Evolutionary conservation across 2,329 filamentous ascomycete genomes (phyloP).

Genomic region (Nemania sp.): DNA sequence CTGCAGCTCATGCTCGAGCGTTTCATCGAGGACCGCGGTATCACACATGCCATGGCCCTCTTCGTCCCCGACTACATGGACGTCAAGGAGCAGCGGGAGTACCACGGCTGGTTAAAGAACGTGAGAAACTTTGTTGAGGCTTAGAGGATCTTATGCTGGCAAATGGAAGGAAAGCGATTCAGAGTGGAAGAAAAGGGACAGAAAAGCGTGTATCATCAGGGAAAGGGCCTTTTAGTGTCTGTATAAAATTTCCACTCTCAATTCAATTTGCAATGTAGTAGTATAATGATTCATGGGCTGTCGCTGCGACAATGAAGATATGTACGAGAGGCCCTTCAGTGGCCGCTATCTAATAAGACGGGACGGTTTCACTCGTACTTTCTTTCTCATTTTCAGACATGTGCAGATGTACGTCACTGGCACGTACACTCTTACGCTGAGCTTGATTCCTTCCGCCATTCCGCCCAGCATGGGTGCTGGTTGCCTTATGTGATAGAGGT

Average conservation of each 20-base stretch:
- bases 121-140: constrained; percentile 84
- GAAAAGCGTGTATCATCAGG: constrained; percentile 4
- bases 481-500: too few relatives aligned
- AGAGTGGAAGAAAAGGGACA: not conserved
- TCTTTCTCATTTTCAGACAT: too few relatives aligned
- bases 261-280: constrained; percentile 19
- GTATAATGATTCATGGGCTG: constrained; percentile 9
- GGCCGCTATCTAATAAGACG: too few relatives aligned
- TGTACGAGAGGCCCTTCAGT: constrained; percentile 1
- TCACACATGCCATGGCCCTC: constrained; percentile 82
- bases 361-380: not conserved
- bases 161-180: not conserved
- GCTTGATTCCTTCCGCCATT: too few relatives aligned
- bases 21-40: constrained; percentile 91
- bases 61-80: constrained; percentile 97
- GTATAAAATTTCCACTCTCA: constrained; percentile 22
- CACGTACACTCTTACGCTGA: too few relatives aligned
- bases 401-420: too few relatives aligned
- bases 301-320: constrained; percentile 13
- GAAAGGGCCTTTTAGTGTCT: constrained; percentile 6
- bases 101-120: constrained; percentile 84
- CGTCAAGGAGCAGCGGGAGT: constrained; percentile 98
- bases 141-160: constrained; percentile 42
- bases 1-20: constrained; percentile 89
- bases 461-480: too few relatives aligned